Evolutionary conservation across 768 basidiomycete species (phyloP).

Genomic region (Megacollybia marginata): DNA sequence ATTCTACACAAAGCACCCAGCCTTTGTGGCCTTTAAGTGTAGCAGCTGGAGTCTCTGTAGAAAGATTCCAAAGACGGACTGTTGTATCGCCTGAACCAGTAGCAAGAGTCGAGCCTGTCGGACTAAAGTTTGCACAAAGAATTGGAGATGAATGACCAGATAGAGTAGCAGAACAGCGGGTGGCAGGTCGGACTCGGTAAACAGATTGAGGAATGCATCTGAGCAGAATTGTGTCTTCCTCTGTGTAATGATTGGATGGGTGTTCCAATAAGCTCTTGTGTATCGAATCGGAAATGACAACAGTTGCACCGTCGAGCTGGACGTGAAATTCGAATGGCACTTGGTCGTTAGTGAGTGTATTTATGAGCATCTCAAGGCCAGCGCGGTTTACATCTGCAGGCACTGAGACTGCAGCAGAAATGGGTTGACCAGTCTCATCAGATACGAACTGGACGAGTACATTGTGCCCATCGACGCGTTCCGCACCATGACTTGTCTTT

Average conservation of each 20-base stretch:
- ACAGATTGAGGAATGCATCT: slow-evolving; percentile 94
- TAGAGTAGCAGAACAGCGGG: slow-evolving; percentile 88
- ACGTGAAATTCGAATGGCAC: slow-evolving; percentile 92
- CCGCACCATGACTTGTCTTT: slow-evolving; percentile 70
- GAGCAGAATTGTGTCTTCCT: slow-evolving; percentile 83
- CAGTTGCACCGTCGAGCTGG: slow-evolving; percentile 41
- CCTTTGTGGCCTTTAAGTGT: slow-evolving; percentile 84
- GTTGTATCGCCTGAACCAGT: slow-evolving; percentile 95
- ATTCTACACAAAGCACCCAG: slow-evolving; percentile 96
- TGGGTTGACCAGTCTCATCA: slow-evolving; percentile 71
- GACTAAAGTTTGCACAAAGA: slow-evolving; percentile 91
- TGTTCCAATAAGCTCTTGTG: slow-evolving; percentile 73
- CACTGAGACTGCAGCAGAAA: slow-evolving; percentile 85
- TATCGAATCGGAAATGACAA: slow-evolving; percentile 81
- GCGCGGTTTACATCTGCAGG: slow-evolving; percentile 84
- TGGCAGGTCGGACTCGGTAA: slow-evolving; percentile 89
- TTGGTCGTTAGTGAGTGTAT: slow-evolving; percentile 80
- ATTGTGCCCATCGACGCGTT: slow-evolving; percentile 45
- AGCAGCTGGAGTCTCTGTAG: slow-evolving; percentile 87
- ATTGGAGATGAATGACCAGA: slow-evolving; percentile 91
- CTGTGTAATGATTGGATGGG: slow-evolving; percentile 54
- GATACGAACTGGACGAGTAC: slow-evolving; percentile 90
- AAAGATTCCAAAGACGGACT: slow-evolving; percentile 89
- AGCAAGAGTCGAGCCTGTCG: slow-evolving; percentile 78
- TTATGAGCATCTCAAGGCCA: slow-evolving; percentile 81